Evolutionary conservation across 331 rosid genomes (phyloP).

Genomic region (Ulmus americana): DNA sequence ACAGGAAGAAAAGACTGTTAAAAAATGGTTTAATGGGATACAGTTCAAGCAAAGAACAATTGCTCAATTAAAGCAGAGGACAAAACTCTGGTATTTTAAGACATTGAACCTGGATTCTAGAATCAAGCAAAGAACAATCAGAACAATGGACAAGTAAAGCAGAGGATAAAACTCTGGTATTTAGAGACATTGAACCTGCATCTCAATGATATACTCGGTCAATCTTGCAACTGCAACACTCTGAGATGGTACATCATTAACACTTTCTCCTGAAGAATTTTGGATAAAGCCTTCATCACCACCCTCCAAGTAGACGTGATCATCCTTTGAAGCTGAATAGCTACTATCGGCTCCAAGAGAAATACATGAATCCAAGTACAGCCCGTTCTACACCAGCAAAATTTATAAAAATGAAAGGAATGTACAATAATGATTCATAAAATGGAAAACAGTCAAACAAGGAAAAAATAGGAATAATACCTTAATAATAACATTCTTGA

Average conservation of each 20-base stretch:
- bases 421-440: neutral
- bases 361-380: constrained; percentile 75
- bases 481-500: constrained; percentile 80
- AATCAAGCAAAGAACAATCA: neutral
- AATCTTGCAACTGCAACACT: constrained; percentile 33
- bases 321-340: constrained; percentile 64
- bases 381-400: constrained; percentile 55
- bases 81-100: neutral
- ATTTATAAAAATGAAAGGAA: constrained; percentile 5
- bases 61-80: neutral
- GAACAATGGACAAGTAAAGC: neutral
- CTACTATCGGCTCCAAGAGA: constrained; percentile 83
- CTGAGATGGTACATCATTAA: constrained; percentile 34
- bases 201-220: constrained; percentile 58
- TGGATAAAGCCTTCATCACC: constrained; percentile 33
- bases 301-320: constrained; percentile 56
- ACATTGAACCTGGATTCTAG: neutral
- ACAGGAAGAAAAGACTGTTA: neutral
- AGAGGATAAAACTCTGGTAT: neutral
- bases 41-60: neutral
- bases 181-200: constrained; percentile 55
- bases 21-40: neutral
- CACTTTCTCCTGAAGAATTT: constrained; percentile 32
- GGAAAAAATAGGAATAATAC: constrained; percentile 30
- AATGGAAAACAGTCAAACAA: constrained; percentile 8